phyloP scores from a whole-genome alignment of 305 asterid genomes.

The Ruellia speciosa region DNA sequence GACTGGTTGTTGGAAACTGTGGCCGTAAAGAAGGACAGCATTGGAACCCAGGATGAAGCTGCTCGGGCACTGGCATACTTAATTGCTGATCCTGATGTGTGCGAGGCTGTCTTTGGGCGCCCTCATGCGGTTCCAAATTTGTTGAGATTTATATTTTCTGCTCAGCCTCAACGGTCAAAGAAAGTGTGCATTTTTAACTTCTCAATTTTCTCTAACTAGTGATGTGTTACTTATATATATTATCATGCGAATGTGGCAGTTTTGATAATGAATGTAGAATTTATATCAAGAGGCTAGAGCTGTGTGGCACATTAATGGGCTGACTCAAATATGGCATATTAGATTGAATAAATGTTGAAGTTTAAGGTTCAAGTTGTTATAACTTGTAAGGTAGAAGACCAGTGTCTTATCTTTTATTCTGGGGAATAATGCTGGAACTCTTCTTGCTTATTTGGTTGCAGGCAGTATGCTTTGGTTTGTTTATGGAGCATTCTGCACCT shows the following conservation, averaged over 20 bases:
- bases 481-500: too few relatives aligned
- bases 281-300: too few relatives aligned
- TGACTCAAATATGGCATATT: too few relatives aligned
- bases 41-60: constrained; percentile 75
- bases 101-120: constrained; percentile 61
- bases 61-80: constrained; percentile 91
- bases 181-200: constrained; percentile 38
- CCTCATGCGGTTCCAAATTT: constrained; percentile 79
- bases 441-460: too few relatives aligned
- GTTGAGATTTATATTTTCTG: constrained; percentile 82
- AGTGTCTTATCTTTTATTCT: too few relatives aligned
- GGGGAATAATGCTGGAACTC: too few relatives aligned
- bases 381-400: too few relatives aligned
- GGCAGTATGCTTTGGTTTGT: too few relatives aligned
- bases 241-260: constrained; percentile 6
- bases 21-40: constrained; percentile 48
- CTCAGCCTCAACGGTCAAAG: constrained; percentile 70
- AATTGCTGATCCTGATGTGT: constrained; percentile 73
- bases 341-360: too few relatives aligned
- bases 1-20: constrained; percentile 92
- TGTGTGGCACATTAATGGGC: too few relatives aligned
- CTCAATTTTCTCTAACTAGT: background rate
- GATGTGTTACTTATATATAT: constrained; percentile 2
- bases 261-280: background rate
- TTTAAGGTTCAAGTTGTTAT: too few relatives aligned